Conservation (phyloP, 805 yeast genomes). For the Sugiyamaella boreocaroliniensis region DNA sequence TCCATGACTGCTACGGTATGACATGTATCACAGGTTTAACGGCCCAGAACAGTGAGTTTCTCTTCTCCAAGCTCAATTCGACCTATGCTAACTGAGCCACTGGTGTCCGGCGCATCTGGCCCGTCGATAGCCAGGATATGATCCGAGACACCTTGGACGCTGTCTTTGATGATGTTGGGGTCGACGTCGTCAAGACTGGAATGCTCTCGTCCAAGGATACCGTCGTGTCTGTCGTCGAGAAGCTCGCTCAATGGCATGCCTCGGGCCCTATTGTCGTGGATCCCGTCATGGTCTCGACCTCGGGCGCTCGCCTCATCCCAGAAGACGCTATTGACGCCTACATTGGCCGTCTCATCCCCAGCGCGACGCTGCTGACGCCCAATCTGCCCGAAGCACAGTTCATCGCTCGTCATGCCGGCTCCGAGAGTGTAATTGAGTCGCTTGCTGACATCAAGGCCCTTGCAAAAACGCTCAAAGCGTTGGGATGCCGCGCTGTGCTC, state of each 20-base stretch:
- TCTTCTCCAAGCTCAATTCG: neutral
- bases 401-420: slow-evolving; percentile 22
- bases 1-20: slow-evolving; percentile 67
- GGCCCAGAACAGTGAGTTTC: slow-evolving; percentile 57
- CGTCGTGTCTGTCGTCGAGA: slow-evolving; percentile 39
- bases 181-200: slow-evolving; percentile 73
- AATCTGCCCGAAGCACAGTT: slow-evolving; percentile 59
- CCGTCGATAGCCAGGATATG: slow-evolving; percentile 38
- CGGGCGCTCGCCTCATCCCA: slow-evolving; percentile 57
- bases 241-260: slow-evolving; percentile 29
- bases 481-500: slow-evolving; percentile 47
- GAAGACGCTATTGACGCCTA: slow-evolving; percentile 40
- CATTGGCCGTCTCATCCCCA: slow-evolving; percentile 40
- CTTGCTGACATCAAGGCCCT: slow-evolving; percentile 37
- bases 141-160: slow-evolving; percentile 45
- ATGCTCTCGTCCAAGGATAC: slow-evolving; percentile 55
- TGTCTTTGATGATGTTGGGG: slow-evolving; percentile 52
- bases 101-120: slow-evolving; percentile 36
- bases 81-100: slow-evolving; percentile 24
- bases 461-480: slow-evolving; percentile 36
- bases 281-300: slow-evolving; percentile 79
- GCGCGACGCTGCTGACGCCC: slow-evolving; percentile 65
- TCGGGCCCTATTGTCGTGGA: slow-evolving; percentile 49
- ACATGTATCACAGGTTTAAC: slow-evolving; percentile 76
- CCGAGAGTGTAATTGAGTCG: slow-evolving; percentile 17